These are phyloP conservation scores for Sungouiozyma ichnusensis DNA, from an alignment of 805 yeast species.

Conservation along the genomic window DNA sequence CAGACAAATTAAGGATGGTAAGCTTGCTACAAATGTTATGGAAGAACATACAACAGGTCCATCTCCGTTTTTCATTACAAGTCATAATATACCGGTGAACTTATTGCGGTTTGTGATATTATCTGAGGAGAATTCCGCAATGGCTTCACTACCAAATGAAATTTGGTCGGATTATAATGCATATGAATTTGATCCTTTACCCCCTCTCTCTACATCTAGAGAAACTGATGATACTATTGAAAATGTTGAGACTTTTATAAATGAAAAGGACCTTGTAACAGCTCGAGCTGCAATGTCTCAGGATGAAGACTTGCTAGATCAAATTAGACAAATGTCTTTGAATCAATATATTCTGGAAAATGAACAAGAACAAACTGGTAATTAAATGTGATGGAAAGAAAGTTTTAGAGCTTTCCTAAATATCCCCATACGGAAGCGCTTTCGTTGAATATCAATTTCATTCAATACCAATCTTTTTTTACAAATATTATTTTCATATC, in stretches of 20 bases:
- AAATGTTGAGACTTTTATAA: conserved; percentile 26
- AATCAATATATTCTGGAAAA: conserved; percentile 25
- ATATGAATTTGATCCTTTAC: conserved; percentile 62
- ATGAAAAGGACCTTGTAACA: conserved; percentile 20
- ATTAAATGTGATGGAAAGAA: too few relatives aligned
- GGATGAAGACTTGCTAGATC: conserved; percentile 26
- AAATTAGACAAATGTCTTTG: conserved; percentile 25
- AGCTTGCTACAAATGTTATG: background rate
- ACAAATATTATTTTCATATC: too few relatives aligned
- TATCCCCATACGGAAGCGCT: too few relatives aligned
- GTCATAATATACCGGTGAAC: conserved; percentile 40
- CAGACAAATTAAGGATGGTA: conserved; percentile 7
- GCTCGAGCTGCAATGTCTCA: conserved; percentile 22
- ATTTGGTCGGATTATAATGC: conserved; percentile 55
- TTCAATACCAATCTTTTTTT: too few relatives aligned
- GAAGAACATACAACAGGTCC: conserved; percentile 6
- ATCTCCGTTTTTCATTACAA: conserved; percentile 12
- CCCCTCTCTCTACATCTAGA: conserved; percentile 39
- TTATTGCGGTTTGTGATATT: conserved; percentile 57
- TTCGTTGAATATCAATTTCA: too few relatives aligned
- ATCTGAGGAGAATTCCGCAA: conserved; percentile 58
- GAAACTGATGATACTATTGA: conserved; percentile 30
- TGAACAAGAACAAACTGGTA: conserved; percentile 1
- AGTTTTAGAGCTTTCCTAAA: background rate
- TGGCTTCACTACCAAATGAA: conserved; percentile 55